A percentile compares a stretch with the other conserved stretches of the same genome.
phyloP scores from a whole-genome alignment of 2,329 filamentous ascomycete species.

The Cladosporium sp. region DNA sequence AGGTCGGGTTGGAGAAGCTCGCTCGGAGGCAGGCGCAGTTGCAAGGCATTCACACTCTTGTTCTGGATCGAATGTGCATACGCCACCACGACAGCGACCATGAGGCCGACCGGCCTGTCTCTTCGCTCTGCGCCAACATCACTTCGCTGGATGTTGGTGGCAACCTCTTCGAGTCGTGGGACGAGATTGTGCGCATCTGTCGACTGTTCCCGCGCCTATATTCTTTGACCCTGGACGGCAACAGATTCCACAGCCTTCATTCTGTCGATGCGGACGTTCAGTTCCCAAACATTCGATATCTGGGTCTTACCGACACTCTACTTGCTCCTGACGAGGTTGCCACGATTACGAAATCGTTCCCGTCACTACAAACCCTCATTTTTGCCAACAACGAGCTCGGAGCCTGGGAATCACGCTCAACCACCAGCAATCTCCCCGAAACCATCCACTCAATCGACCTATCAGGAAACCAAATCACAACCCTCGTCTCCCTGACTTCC shows the following conservation, averaged over 20 bases:
- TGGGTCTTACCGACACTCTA: conserved; percentile 53
- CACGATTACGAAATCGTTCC: conserved; percentile 53
- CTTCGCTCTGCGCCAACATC: conserved; percentile 56
- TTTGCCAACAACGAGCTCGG: conserved; percentile 41
- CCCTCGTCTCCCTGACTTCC: conserved; percentile 57
- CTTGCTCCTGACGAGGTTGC: conserved; percentile 41
- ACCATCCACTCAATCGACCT: conserved; percentile 65
- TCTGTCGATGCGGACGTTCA: too few relatives aligned
- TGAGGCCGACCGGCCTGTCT: conserved; percentile 50
- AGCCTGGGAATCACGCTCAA: conserved; percentile 32
- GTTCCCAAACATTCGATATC: conserved; percentile 21
- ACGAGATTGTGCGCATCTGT: conserved; percentile 70
- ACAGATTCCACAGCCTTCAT: conserved; percentile 56
- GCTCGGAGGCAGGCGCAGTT: conserved; percentile 75
- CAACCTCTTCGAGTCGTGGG: conserved; percentile 72
- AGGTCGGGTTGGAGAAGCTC: conserved; percentile 95
- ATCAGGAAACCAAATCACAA: conserved; percentile 69
- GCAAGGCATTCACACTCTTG: conserved; percentile 73
- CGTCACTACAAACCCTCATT: conserved; percentile 55
- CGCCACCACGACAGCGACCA: conserved; percentile 26
- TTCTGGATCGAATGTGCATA: conserved; percentile 76
- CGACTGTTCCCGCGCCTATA: conserved; percentile 65
- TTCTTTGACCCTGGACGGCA: conserved; percentile 52
- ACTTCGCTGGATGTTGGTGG: conserved; percentile 80
- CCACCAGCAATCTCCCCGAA: conserved; percentile 42